Evolutionary conservation across 2,329 filamentous ascomycete genomes (phyloP).

Genomic region (Fusarium ambrosium): DNA sequence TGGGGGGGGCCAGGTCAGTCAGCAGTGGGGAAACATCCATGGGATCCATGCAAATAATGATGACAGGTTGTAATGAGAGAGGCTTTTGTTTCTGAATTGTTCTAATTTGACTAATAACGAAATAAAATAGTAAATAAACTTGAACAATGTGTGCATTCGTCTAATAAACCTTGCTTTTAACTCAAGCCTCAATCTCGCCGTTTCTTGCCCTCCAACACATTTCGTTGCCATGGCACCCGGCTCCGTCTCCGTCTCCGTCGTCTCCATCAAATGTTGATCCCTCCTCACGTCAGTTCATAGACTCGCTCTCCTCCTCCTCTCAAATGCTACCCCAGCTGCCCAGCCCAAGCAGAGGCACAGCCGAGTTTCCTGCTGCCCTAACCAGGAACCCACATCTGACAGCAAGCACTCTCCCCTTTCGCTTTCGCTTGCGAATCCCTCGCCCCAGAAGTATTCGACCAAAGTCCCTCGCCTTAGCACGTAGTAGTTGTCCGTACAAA

Average conservation of each 20-base stretch:
- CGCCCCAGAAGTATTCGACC: neutral
- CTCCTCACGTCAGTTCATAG: neutral
- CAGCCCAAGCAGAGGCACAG: neutral
- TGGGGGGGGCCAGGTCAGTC: neutral
- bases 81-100: neutral
- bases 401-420: neutral
- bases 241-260: conserved; percentile 9
- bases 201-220: neutral
- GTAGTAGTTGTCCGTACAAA: neutral
- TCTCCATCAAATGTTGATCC: conserved; percentile 20
- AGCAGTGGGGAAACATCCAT: neutral
- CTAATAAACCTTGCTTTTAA: neutral
- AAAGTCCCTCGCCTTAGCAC: neutral
- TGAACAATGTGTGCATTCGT: neutral
- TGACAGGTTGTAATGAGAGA: neutral
- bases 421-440: neutral
- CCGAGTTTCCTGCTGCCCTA: conserved; percentile 2
- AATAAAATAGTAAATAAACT: neutral
- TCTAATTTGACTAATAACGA: neutral
- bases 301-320: neutral
- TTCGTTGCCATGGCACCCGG: conserved; percentile 34
- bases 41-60: neutral
- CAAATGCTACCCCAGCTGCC: conserved; percentile 1
- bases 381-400: neutral
- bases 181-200: neutral